Evolutionary conservation across 2,329 filamentous ascomycete species (phyloP), one percentile per base, ranked within the genome.

Genomic region (Paraphaeosphaeria minitans): DNA sequence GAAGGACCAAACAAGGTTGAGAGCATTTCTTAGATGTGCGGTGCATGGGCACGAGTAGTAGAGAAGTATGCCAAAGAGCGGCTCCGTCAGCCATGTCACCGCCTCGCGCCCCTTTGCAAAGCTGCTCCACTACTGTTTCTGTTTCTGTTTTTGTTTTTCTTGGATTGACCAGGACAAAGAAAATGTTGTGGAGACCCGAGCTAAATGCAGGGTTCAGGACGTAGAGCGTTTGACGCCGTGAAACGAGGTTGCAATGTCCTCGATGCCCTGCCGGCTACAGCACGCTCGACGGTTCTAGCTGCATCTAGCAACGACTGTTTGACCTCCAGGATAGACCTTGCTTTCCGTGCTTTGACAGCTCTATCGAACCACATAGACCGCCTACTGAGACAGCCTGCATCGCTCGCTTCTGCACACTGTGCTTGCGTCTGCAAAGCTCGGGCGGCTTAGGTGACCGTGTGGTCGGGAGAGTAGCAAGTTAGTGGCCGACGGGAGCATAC

Each of bases 201-300:
- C 27, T 54, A 55, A 42, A 65, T 66, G 65, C 70, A 75, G 66
- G 68, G 68, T 68, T 67, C 59, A 67, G 19, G 16, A 68, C 65
- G 58, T 66, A 55, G 61, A 65, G 63, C 66, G 71, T 73, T 75
- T 72, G 73, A 73, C 60, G 67, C 65, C 29, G 70, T 75, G 69
- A 57, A 66, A 76, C 74, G 59, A 55, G 43, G 60, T 58, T 69
- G 75, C 73, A 60, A 52, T 43, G 59, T 60, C 71, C 69, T 76
- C 73, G 71, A 77, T 70, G 61, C 59, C 59, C 62, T 63, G 62
- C 59, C 4, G 24, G 66, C 66, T 56, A 62, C 67, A 58, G 64
- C 64, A 67, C 62, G 63, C 63, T 60, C 55, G 59, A 66, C 56
- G 53, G 47, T 48, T 58, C 55, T 66, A 64, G 53, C 50, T 61